Evolutionary conservation across 306 rosid genomes (phyloP).

Genomic region (Prunus campanulata): DNA sequence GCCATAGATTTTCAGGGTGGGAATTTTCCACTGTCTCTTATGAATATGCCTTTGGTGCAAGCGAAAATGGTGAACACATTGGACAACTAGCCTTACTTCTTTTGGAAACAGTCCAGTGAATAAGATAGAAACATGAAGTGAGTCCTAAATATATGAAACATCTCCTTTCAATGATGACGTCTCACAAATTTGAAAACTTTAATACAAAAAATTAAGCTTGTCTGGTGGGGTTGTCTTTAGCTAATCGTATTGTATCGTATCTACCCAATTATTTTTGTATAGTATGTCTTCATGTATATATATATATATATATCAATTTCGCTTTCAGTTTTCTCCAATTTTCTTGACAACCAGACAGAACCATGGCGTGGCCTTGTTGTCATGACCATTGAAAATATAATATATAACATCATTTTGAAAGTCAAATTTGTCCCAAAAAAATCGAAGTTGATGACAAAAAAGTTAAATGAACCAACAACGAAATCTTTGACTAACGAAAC

Average conservation of each 20-base stretch:
- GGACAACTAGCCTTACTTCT: neutral
- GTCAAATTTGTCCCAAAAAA: neutral
- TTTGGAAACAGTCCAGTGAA: neutral
- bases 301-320: neutral
- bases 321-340: neutral
- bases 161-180: too few species aligned
- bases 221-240: too few species aligned
- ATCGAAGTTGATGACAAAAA: neutral
- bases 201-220: too few species aligned
- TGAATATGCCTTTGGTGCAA: constrained; percentile 34
- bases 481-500: neutral
- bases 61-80: constrained; percentile 48
- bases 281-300: neutral
- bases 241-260: neutral
- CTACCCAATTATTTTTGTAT: too few species aligned
- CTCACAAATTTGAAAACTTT: too few species aligned
- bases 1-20: constrained; percentile 8
- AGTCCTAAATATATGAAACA: too few species aligned
- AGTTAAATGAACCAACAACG: too few species aligned
- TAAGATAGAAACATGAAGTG: constrained; percentile 14
- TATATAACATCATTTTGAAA: neutral
- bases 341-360: neutral
- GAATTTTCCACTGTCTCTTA: constrained; percentile 19
- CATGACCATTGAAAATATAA: neutral
- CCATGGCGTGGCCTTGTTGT: neutral